These are phyloP conservation scores for Globisporangium echinulatum DNA, from an alignment of 352 stramenopile species.

Conservation along the genomic window DNA sequence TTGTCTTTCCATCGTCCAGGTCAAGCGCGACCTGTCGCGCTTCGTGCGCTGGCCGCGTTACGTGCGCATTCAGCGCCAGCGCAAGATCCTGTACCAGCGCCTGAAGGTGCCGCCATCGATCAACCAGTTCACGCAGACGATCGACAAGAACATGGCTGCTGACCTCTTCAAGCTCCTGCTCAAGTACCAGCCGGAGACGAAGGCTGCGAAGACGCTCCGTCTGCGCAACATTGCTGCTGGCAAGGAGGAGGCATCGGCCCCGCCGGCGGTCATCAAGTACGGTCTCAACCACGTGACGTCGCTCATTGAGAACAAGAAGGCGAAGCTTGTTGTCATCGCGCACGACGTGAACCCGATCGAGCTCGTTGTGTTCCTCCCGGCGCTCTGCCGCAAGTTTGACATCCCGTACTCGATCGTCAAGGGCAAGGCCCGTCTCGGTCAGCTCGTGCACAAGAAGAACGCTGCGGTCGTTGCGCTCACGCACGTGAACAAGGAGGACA, in stretches of 20 bases:
- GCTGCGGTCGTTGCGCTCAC: slow-evolving; percentile 94
- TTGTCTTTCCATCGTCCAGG: slow-evolving; percentile 32
- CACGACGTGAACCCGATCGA: slow-evolving; percentile 98
- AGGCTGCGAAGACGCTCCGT: slow-evolving; percentile 96
- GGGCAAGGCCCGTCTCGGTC: slow-evolving; percentile 97
- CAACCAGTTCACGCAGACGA: slow-evolving; percentile 98
- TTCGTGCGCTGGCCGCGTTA: slow-evolving; percentile 99
- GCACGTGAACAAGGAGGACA: slow-evolving; percentile 97
- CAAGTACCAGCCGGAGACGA: slow-evolving; percentile 99
- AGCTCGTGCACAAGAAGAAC: slow-evolving; percentile 99
- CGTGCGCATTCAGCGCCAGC: slow-evolving; percentile 98
- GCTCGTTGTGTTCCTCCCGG: slow-evolving; percentile 96
- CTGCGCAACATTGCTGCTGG: slow-evolving; percentile 95
- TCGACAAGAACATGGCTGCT: slow-evolving; percentile 98
- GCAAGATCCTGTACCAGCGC: slow-evolving; percentile 98
- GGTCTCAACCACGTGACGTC: slow-evolving; percentile 99
- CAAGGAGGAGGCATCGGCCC: slow-evolving; percentile 85
- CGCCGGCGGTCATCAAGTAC: slow-evolving; percentile 95
- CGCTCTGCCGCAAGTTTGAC: slow-evolving; percentile 98
- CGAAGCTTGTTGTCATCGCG: slow-evolving; percentile 98
- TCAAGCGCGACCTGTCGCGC: slow-evolving; percentile 94
- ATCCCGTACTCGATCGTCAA: slow-evolving; percentile 99
- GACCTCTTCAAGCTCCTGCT: slow-evolving; percentile 98
- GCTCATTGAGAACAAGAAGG: slow-evolving; percentile 99
- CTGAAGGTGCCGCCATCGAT: slow-evolving; percentile 98